Conservation (phyloP, 805 yeast genomes). For the Myxozyma lipomycoides region DNA sequence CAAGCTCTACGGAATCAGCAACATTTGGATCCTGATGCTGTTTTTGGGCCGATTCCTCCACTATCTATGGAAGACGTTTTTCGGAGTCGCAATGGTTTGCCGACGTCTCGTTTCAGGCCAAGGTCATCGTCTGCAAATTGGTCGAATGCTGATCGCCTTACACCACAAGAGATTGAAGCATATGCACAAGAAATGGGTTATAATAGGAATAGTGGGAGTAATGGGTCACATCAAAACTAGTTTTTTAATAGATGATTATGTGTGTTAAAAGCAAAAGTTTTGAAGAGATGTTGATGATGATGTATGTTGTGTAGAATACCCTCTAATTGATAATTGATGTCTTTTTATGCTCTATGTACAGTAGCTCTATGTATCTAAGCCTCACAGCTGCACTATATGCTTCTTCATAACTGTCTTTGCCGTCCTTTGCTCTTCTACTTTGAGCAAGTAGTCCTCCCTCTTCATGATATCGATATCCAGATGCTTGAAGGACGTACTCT, state of each 20-base stretch:
- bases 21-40: constrained; percentile 56
- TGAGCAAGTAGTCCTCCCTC: constrained; percentile 38
- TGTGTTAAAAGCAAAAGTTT: no score
- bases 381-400: constrained; percentile 26
- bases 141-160: constrained; percentile 46
- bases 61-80: constrained; percentile 68
- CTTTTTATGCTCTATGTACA: no score
- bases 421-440: constrained; percentile 34
- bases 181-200: constrained; percentile 50
- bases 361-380: no score
- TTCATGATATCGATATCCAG: constrained; percentile 44
- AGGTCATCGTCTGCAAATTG: constrained; percentile 53
- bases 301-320: no score
- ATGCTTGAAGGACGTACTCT: constrained; percentile 52
- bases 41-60: constrained; percentile 73
- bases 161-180: constrained; percentile 46
- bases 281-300: no score
- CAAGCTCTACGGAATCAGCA: constrained; percentile 47
- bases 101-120: constrained; percentile 50
- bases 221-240: no score
- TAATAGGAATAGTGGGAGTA: constrained; percentile 12
- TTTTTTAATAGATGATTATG: no score
- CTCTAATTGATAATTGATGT: no score
- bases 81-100: constrained; percentile 38
- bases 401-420: constrained; percentile 38